phyloP scores from a whole-genome alignment of 352 stramenopile species.

The Phytophthora boehmeriae region DNA sequence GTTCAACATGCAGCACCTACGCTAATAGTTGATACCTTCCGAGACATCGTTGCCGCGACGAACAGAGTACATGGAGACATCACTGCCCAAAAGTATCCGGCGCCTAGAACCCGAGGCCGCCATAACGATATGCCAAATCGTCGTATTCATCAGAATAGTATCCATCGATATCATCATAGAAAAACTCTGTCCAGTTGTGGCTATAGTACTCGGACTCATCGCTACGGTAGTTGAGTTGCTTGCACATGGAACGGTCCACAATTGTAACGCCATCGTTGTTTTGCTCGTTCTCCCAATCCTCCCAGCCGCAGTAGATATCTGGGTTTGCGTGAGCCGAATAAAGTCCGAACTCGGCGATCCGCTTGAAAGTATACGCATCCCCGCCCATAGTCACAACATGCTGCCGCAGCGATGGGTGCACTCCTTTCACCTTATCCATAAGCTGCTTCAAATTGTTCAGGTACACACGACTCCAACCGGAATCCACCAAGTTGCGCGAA shows the following conservation, averaged over 20 bases:
- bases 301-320: constrained; percentile 14
- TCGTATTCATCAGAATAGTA: background rate
- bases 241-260: background rate
- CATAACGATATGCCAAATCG: too few species aligned
- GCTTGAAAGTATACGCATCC: constrained; percentile 14
- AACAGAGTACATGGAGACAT: too few species aligned
- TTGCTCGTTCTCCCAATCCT: constrained; percentile 6
- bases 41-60: too few species aligned
- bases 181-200: background rate
- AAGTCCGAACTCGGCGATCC: constrained; percentile 26
- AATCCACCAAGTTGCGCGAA: constrained; percentile 12
- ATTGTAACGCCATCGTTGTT: background rate
- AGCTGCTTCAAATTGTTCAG: constrained; percentile 7
- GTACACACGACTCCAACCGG: constrained; percentile 14
- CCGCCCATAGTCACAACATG: background rate
- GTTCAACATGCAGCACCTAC: background rate
- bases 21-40: too few species aligned
- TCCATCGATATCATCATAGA: background rate
- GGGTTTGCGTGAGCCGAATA: constrained; percentile 7
- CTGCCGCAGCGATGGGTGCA: constrained; percentile 14
- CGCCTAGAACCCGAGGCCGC: too few species aligned
- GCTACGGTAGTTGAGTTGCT: background rate
- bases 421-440: constrained; percentile 19
- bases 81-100: too few species aligned
- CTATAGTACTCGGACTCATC: constrained; percentile 6